Conservation (phyloP, 2,329 filamentous ascomycete species). For the Xylaria sp. region DNA sequence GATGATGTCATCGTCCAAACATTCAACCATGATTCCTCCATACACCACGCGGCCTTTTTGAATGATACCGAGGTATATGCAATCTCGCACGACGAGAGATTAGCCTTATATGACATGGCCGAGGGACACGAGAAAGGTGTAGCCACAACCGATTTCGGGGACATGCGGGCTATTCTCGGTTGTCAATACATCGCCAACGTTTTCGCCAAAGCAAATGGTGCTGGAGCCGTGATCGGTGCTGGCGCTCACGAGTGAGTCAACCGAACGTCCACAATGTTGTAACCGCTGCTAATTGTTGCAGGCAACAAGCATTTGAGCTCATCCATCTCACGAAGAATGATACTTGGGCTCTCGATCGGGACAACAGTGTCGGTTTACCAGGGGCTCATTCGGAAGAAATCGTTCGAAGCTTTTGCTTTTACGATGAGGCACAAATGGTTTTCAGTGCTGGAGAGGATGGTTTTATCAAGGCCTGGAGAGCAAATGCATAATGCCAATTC, state of each 20-base stretch:
- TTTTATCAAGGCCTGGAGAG: slow-evolving; percentile 62
- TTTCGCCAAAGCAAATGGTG: slow-evolving; percentile 61
- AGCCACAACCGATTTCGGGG: slow-evolving; percentile 66
- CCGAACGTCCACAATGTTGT: background rate
- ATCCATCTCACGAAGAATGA: slow-evolving; percentile 61
- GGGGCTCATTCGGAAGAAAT: slow-evolving; percentile 69
- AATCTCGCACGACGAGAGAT: slow-evolving; percentile 77
- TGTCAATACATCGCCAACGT: slow-evolving; percentile 79
- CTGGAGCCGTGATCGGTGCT: slow-evolving; percentile 65
- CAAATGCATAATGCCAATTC: slow-evolving; percentile 35
- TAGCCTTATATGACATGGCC: slow-evolving; percentile 73
- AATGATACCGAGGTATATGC: slow-evolving; percentile 69
- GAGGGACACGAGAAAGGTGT: slow-evolving; percentile 66
- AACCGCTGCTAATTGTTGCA: slow-evolving; percentile 13
- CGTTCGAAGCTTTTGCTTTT: slow-evolving; percentile 67
- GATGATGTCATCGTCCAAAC: slow-evolving; percentile 80
- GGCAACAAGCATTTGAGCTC: slow-evolving; percentile 62
- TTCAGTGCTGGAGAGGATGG: slow-evolving; percentile 66
- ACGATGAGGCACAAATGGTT: slow-evolving; percentile 63
- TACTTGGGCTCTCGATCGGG: slow-evolving; percentile 60
- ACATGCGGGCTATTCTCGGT: slow-evolving; percentile 67
- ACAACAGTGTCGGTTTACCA: slow-evolving; percentile 62
- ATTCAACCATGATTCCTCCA: slow-evolving; percentile 76
- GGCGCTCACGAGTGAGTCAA: slow-evolving; percentile 69
- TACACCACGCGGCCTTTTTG: slow-evolving; percentile 77